Evolutionary conservation across 805 yeast species (phyloP).

Genomic region (Cyberlindnera mississippiensis): DNA sequence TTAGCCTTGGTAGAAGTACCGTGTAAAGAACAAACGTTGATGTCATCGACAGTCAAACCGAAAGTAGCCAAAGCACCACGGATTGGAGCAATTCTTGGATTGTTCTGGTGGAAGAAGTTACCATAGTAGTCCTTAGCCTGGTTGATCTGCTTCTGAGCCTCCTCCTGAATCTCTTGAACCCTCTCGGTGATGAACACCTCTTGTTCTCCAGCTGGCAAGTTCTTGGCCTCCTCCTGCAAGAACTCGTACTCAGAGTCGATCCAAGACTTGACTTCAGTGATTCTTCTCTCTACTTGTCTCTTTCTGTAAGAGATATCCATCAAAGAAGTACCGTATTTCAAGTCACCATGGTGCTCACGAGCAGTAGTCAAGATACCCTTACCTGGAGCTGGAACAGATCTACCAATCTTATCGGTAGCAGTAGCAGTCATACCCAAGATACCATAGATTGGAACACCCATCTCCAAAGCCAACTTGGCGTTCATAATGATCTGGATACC

Average conservation of each 20-base stretch:
- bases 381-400: conserved; percentile 99
- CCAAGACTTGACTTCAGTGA: conserved; percentile 77
- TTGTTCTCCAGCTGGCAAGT: conserved; percentile 44
- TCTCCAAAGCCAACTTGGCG: conserved; percentile 87
- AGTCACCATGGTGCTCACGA: conserved; percentile 80
- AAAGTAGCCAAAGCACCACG: conserved; percentile 96
- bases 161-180: conserved; percentile 80
- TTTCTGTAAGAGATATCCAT: conserved; percentile 90
- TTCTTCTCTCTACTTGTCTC: conserved; percentile 82
- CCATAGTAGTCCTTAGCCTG: conserved; percentile 95
- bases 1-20: conserved; percentile 99
- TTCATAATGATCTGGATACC: conserved; percentile 97
- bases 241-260: conserved; percentile 72
- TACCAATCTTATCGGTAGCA: conserved; percentile 97
- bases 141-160: conserved; percentile 77
- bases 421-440: conserved; percentile 92
- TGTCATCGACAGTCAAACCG: conserved; percentile 89
- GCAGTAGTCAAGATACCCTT: conserved; percentile 99
- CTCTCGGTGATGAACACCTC: conserved; percentile 72
- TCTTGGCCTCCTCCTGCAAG: conserved; percentile 67
- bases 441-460: conserved; percentile 99
- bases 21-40: conserved; percentile 97
- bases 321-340: conserved; percentile 75
- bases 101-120: conserved; percentile 86
- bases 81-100: conserved; percentile 92